Conservation (phyloP, 352 stramenopile species). For the Blastocystis sp. region DNA sequence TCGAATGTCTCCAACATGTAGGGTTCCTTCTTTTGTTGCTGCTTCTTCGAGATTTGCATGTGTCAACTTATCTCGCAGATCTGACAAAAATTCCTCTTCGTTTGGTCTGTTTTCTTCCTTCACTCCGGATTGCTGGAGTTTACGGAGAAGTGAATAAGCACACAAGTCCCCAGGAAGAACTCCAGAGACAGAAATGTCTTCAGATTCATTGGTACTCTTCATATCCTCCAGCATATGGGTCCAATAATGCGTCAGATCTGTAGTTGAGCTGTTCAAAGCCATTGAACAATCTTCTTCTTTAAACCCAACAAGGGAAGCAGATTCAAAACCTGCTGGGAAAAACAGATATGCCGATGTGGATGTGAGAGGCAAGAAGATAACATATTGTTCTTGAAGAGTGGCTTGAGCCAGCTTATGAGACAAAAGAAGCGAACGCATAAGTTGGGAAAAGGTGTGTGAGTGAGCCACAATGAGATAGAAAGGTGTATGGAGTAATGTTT, state of each 20-base stretch:
- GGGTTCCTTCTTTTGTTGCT: not conserved
- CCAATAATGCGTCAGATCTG: not conserved
- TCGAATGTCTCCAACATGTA: slow-evolving; percentile 20
- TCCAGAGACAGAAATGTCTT: not conserved
- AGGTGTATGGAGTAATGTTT: not conserved
- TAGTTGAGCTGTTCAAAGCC: not conserved
- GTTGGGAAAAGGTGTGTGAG: not conserved
- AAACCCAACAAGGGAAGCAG: not conserved
- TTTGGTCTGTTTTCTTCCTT: not conserved
- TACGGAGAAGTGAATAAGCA: not conserved
- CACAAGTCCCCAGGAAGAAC: slow-evolving; percentile 17
- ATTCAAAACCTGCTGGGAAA: not conserved
- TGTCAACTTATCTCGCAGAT: slow-evolving; percentile 7
- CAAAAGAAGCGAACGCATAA: slow-evolving; percentile 38
- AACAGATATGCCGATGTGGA: slow-evolving; percentile 2
- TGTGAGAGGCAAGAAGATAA: slow-evolving; percentile 6
- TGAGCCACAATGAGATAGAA: slow-evolving; percentile 3
- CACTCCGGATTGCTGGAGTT: not conserved
- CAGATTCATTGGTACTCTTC: not conserved
- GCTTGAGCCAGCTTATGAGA: not conserved
- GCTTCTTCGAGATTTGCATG: not conserved
- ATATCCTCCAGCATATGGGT: not conserved
- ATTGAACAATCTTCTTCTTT: not conserved
- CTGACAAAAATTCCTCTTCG: not conserved
- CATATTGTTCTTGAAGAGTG: not conserved